Evolutionary conservation across 352 stramenopile species (phyloP), one percentile per base, ranked within the genome.

Genomic region (Pythium brassicae): DNA sequence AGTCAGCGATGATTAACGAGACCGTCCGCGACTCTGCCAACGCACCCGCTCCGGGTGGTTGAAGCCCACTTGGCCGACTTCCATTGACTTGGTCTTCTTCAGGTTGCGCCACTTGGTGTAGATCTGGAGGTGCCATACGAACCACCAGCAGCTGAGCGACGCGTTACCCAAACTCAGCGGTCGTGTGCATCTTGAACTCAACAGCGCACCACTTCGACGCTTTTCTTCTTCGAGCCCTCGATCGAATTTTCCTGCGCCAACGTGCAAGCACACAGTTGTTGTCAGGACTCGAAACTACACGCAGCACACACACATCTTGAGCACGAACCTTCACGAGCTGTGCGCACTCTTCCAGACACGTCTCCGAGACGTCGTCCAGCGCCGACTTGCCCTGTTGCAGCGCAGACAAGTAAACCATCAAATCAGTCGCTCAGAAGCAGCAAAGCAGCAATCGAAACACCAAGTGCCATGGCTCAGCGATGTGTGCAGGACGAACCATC

Each of bases 61-160:
- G 53, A 89, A 92, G 50, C 82, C 80, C 2, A 98, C 90, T 72
- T 96, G 84, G 22, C 93, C 93, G 43, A 95, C 86, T 53, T 97
- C 90, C 89, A 98, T 98, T 25, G 73, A 75, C 39, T 68, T 59
- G 1, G 80, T 87, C 65, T 98, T 98, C 54, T 94, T 89, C 55
- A 98, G 57, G 62, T 98, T 98, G 29, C 83, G 76, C 89, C 89
- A 98, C 54, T 83, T 86, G 20, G 92, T 98, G 68, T 98, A 98
- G 9, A 97, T 85, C 79, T 94, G 23, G 52, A 14, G 35, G 32
- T 46, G 55, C 1, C 15, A 37, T 11, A 62, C 25, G 22, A 8
- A 40, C 32, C 19, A 4, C 11, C 4, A 37, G 7, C 1, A 25
- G 8, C 6, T 40, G 27, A 52, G 27, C 26, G 3, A 40, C 6